Evolutionary conservation across 2,329 filamentous ascomycete genomes (phyloP), one percentile per base, ranked within the genome.

Genomic region (Parastagonospora nodorum): DNA sequence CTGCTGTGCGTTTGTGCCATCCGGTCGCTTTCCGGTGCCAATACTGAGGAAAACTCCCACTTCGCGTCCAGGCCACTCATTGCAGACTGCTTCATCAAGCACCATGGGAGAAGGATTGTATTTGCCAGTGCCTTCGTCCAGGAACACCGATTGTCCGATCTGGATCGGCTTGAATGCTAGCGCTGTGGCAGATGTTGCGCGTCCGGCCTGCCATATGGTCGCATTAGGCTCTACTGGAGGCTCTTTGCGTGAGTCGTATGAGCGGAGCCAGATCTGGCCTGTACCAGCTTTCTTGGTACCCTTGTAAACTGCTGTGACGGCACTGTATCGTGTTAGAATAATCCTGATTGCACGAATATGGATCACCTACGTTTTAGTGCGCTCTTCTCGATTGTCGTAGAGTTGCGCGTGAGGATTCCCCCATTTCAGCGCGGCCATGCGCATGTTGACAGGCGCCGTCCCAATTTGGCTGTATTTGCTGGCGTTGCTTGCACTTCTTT

Each of bases 161-260:
- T 89, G 88, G 42, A 99, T 92, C 0, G 93, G 92, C 72, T 99
- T 99, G 77, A 99, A 99, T 1, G 94, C 94, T 37, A 97, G 80
- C 0, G 90, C 91, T 1, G 93, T 94, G 1, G 94, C 90, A 45
- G 84, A 90, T 1, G 94, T 99, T n/a, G 94, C 94, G 53, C 94
- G 86, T 9, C 94, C 94, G 4, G 94, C 94, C 76, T 99, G 88
- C 94, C 94, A 99, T 50, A 99, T 94, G 39, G 88, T 96, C 75
- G 92, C 96, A 68, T 96, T 89, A 55, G 91, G 93, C 72, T 97
- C 92, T 2, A 93, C 89, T 0, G 92, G 84, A 0, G 92, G 89
- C 72, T 97, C 94, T 73, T 89, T 91, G 64, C 93, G 84, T 12
- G 94, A 97, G 72, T 97, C 93, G 75, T 99, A 99, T 2, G 93